Evolutionary conservation across 1,284 basidiomycete species (phyloP).

Genomic region (Grifola frondosa): DNA sequence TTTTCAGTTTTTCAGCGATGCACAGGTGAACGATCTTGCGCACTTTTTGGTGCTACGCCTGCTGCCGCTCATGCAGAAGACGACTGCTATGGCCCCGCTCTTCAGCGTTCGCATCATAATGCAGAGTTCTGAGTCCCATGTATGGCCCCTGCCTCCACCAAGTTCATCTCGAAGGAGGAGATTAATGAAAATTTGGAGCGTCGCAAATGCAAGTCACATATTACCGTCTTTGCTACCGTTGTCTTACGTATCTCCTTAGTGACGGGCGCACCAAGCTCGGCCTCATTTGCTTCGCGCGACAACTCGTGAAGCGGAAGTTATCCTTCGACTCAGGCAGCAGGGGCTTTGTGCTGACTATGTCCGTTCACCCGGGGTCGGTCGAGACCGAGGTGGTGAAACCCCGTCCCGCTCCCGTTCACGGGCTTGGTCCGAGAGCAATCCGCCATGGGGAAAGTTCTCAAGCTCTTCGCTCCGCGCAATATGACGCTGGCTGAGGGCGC

Average conservation of each 20-base stretch:
- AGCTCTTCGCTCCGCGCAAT: slow-evolving; percentile 15
- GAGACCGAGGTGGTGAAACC: slow-evolving; percentile 22
- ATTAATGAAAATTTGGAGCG: slow-evolving; percentile 21
- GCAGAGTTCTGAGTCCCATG: slow-evolving; percentile 27
- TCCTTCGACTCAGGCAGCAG: slow-evolving; percentile 11
- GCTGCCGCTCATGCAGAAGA: slow-evolving; percentile 27
- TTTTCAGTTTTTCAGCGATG: too few species aligned
- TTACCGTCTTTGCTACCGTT: not conserved
- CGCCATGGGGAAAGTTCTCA: slow-evolving; percentile 17
- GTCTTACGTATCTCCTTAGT: slow-evolving; percentile 7
- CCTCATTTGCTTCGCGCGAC: slow-evolving; percentile 20
- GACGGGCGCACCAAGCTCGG: slow-evolving; percentile 25
- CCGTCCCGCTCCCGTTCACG: slow-evolving; percentile 17
- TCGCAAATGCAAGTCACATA: slow-evolving; percentile 14
- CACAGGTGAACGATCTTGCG: slow-evolving; percentile 25
- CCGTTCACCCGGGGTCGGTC: slow-evolving; percentile 29
- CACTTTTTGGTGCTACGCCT: slow-evolving; percentile 24
- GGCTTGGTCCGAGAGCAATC: slow-evolving; percentile 11
- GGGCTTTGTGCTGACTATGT: slow-evolving; percentile 23
- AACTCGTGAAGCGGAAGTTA: slow-evolving; percentile 22
- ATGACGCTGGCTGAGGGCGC: slow-evolving; percentile 27
- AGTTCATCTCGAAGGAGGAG: slow-evolving; percentile 25
- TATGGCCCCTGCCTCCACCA: slow-evolving; percentile 13
- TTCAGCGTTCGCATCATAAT: slow-evolving; percentile 24
- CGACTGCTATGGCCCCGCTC: slow-evolving; percentile 17